Evolutionary conservation across 148 eudicot species (phyloP), one percentile per base, ranked within the genome.

Genomic region (Rhododendron ferrugineum): DNA sequence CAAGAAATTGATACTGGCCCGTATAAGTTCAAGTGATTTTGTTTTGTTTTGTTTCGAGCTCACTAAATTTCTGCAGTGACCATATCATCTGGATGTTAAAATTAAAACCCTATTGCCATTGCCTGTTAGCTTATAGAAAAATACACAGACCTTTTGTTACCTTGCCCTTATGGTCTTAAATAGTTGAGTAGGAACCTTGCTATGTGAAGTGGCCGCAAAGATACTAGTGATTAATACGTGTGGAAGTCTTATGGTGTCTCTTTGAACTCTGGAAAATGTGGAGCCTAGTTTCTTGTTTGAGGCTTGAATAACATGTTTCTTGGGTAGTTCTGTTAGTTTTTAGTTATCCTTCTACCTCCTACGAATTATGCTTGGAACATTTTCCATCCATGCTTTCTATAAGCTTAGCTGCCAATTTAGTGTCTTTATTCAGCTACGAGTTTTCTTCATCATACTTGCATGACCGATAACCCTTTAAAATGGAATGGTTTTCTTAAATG

Each of bases 291-390:
- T 77, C 54, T 44, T 77, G 52, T 44, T 77, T 42, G 80, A 77
- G 50, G 32, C 80, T 77, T 77, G 80, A 77, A 44, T 47, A 14
- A 79, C 81, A 49, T 79, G 60, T 28, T 79, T 78, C 44, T 79
- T 5, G 36, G 10, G 49, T 79, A 14, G 1, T n/a, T 54, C 42
- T 52, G 20, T 79, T 30, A 2, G 28, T 49, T 46, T 10, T 4
- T 50, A 0, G 16, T 5, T 5, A 5, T 16, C 14, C 18, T 18
- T 52, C 64, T 30, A 30, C 50, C 26, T 1, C 54, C 30, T 79
- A 28, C 1, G 14, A 50, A 50, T 50, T 52, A 66, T 47, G 80
- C 14, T 13, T 44, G 30, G 22, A n/a, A 4, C 23, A 47, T 22
- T 28, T 28, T 49, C 34, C 34, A 3, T 52, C 82, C 23, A 79